Evolutionary conservation across 1,284 basidiomycete species (phyloP), one percentile per base, ranked within the genome.

Genomic region (Malassezia japonica): DNA sequence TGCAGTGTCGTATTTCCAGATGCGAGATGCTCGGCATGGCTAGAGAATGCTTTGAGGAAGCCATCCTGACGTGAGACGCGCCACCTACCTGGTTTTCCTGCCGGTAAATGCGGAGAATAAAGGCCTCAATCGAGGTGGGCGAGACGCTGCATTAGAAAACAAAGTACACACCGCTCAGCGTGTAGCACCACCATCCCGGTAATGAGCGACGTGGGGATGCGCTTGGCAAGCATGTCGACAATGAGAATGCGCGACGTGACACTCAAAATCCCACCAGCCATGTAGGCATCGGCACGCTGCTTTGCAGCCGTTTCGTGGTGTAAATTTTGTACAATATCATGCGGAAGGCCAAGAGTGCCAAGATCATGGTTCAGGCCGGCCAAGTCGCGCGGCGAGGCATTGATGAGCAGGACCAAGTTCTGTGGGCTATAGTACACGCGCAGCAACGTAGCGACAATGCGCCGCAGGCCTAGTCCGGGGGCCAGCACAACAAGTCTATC

Each of bases 11-110:
- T 88, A 67, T 96, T 76, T 0, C 91, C 91, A 60, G 83, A 86
- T 0, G 86, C 89, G 57, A 98, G 94, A 54, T 85, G 82, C 71
- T 98, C 92, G 0, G 92, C 89, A 62, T 95, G 84, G 72, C 96
- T 92, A 0, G 89, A 89, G 70, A 98, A 96, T 0, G 90, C 94
- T 74, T 98, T 96, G 57, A 95, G 76, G 73, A 96, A 99, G 1
- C 91, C 92, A 5, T 78, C 79, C 43, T 51, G 40, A 46, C 54
- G 41, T n/a, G n/a, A n/a, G n/a, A n/a, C n/a, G n/a, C n/a, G 2
- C 21, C 28, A 40, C 38, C 3, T 6, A 40, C 38, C 9, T 65
- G 54, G 48, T 68, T 68, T 37, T 61, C 55, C 40, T 67, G 55
- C 1, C 69, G 56, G 46, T 59, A 72, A 23, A 72, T 57, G 3